These are phyloP conservation scores for Colletotrichum limetticola DNA, from an alignment of 2,329 filamentous ascomycete genomes.

Conservation along the genomic window DNA sequence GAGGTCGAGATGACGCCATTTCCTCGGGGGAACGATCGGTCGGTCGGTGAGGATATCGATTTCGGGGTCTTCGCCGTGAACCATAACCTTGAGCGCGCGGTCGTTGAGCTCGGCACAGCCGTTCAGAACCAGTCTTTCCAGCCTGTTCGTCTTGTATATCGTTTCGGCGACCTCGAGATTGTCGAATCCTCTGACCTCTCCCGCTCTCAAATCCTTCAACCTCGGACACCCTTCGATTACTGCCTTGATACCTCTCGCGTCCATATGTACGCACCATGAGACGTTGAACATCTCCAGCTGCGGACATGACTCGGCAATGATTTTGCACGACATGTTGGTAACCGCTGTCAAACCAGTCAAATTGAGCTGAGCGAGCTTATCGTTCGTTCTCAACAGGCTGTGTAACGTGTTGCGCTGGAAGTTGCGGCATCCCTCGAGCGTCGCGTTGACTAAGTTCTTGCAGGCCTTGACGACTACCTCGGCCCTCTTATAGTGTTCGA, in stretches of 20 bases:
- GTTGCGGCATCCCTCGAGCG: conserved; percentile 89
- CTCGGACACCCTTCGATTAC: conserved; percentile 79
- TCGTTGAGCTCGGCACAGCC: conserved; percentile 85
- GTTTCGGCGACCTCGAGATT: conserved; percentile 76
- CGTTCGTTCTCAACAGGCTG: conserved; percentile 79
- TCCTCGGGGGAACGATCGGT: conserved; percentile 80
- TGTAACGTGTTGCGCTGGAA: conserved; percentile 83
- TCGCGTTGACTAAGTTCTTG: conserved; percentile 87
- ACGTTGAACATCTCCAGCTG: conserved; percentile 88
- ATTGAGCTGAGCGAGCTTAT: conserved; percentile 84
- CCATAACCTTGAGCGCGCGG: conserved; percentile 75
- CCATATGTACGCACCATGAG: conserved; percentile 91
- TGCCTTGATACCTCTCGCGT: conserved; percentile 78
- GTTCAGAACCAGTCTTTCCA: conserved; percentile 85
- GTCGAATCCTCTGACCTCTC: conserved; percentile 84
- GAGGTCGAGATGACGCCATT: conserved; percentile 85
- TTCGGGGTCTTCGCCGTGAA: conserved; percentile 80
- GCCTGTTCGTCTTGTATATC: conserved; percentile 82
- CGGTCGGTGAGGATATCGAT: conserved; percentile 83
- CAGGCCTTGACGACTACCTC: conserved; percentile 86
- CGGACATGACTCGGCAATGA: conserved; percentile 83
- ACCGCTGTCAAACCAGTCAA: conserved; percentile 83
- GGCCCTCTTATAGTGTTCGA: conserved; percentile 82
- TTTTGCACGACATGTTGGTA: conserved; percentile 86
- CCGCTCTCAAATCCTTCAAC: conserved; percentile 82